A percentile compares a stretch with the other conserved stretches of the same genome.
These are phyloP conservation scores for Cyclotella kingstonii DNA, from an alignment of 108 stramenopile species.

Conservation along the genomic window DNA sequence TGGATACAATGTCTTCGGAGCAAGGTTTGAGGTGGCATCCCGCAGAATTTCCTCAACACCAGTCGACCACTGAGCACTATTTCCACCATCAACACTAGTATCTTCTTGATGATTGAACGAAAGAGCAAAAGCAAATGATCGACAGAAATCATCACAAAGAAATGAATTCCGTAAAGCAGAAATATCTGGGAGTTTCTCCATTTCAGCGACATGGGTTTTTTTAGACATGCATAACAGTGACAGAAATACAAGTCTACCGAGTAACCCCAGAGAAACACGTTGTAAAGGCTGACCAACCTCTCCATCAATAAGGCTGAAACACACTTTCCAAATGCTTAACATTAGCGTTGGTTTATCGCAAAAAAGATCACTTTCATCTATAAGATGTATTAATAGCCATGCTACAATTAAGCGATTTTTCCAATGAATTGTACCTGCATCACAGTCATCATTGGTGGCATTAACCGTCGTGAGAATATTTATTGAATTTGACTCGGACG, in stretches of 20 bases:
- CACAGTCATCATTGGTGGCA: conserved; percentile 29
- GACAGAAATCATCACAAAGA: conserved; percentile 53
- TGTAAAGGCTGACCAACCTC: conserved; percentile 84
- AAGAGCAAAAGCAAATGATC: conserved; percentile 65
- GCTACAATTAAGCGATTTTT: conserved; percentile 73
- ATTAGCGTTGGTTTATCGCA: conserved; percentile 25
- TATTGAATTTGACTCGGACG: background rate
- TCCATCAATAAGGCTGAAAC: conserved; percentile 67
- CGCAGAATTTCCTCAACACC: conserved; percentile 82
- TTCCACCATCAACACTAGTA: conserved; percentile 78
- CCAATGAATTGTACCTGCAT: conserved; percentile 70
- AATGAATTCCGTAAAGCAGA: conserved; percentile 39
- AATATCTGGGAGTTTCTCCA: conserved; percentile 26
- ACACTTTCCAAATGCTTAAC: conserved; percentile 55
- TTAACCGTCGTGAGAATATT: background rate
- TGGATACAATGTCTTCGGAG: conserved; percentile 73
- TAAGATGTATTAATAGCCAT: conserved; percentile 71
- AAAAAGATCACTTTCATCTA: conserved; percentile 64
- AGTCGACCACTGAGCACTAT: conserved; percentile 81
- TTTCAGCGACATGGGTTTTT: background rate
- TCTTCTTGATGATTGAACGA: conserved; percentile 86
- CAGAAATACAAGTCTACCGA: conserved; percentile 64
- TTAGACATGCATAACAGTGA: conserved; percentile 43
- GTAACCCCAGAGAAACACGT: conserved; percentile 75
- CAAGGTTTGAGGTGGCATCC: conserved; percentile 60